phyloP scores from a whole-genome alignment of 2,329 filamentous ascomycete genomes.

The Chaetomium sp. region DNA sequence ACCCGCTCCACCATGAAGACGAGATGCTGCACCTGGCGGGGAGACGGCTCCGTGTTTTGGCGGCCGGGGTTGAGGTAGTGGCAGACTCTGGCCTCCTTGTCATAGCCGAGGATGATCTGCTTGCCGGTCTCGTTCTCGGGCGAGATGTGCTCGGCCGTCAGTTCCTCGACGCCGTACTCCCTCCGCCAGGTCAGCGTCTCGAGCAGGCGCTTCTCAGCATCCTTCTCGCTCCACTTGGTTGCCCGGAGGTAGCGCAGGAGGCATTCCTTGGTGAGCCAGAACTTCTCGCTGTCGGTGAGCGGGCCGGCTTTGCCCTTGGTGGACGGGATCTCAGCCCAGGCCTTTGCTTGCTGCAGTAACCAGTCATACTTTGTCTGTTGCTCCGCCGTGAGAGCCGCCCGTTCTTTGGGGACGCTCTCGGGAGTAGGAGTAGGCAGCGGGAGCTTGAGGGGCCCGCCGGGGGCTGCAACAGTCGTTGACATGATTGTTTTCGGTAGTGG shows the following conservation, averaged over 20 bases:
- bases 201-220: slow-evolving; percentile 77
- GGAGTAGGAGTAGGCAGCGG: slow-evolving; percentile 62
- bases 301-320: slow-evolving; percentile 61
- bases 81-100: slow-evolving; percentile 82
- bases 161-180: slow-evolving; percentile 79
- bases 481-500: background rate
- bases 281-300: slow-evolving; percentile 75
- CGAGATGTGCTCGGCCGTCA: slow-evolving; percentile 84
- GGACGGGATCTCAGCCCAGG: slow-evolving; percentile 70
- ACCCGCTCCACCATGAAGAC: slow-evolving; percentile 94
- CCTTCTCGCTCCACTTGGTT: slow-evolving; percentile 81
- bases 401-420: slow-evolving; percentile 57
- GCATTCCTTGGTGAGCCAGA: slow-evolving; percentile 92
- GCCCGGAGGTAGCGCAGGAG: slow-evolving; percentile 90
- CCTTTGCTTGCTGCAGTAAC: slow-evolving; percentile 69
- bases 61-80: slow-evolving; percentile 86
- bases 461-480: slow-evolving; percentile 26
- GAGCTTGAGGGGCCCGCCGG: slow-evolving; percentile 33
- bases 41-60: slow-evolving; percentile 88
- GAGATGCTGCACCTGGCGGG: slow-evolving; percentile 87
- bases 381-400: slow-evolving; percentile 67
- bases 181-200: slow-evolving; percentile 84
- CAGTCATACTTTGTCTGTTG: slow-evolving; percentile 80
- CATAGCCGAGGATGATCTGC: slow-evolving; percentile 85
- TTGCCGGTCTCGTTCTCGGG: slow-evolving; percentile 97